Evolutionary conservation across 768 basidiomycete genomes (phyloP).

Genomic region (Mrakia gelida): DNA sequence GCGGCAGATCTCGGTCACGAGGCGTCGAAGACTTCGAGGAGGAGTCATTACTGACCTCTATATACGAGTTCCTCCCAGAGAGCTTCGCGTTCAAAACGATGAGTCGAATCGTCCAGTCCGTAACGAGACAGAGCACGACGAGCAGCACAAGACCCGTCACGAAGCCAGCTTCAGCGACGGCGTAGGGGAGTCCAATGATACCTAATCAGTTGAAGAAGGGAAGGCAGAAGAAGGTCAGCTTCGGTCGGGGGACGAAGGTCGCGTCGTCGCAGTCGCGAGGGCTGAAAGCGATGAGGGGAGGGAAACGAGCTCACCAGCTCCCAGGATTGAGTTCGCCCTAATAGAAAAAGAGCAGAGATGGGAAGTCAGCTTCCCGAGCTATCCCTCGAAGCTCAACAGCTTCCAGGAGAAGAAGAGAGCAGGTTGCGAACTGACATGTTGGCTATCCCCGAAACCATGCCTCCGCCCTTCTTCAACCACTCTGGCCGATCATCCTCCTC

Average conservation of each 20-base stretch:
- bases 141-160: conserved; percentile 79
- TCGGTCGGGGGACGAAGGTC: not conserved
- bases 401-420: conserved; percentile 45
- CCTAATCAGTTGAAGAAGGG: not conserved
- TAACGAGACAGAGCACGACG: conserved; percentile 70
- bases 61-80: conserved; percentile 85
- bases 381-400: too few species aligned
- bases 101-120: conserved; percentile 79
- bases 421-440: conserved; percentile 63
- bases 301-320: conserved; percentile 52
- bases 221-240: not conserved
- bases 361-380: not conserved
- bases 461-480: conserved; percentile 44
- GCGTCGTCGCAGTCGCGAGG: conserved; percentile 9
- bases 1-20: too few species aligned
- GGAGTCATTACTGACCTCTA: conserved; percentile 49
- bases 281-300: not conserved
- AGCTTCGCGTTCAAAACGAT: conserved; percentile 95
- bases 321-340: conserved; percentile 94
- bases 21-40: too few species aligned
- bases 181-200: conserved; percentile 77
- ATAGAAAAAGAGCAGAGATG: conserved; percentile 63
- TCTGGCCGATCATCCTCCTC: conserved; percentile 34
- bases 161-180: conserved; percentile 90
- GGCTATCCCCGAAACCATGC: conserved; percentile 54